Evolutionary conservation across 495 filamentous ascomycete species (phyloP).

Genomic region (Parathielavia appendiculata): DNA sequence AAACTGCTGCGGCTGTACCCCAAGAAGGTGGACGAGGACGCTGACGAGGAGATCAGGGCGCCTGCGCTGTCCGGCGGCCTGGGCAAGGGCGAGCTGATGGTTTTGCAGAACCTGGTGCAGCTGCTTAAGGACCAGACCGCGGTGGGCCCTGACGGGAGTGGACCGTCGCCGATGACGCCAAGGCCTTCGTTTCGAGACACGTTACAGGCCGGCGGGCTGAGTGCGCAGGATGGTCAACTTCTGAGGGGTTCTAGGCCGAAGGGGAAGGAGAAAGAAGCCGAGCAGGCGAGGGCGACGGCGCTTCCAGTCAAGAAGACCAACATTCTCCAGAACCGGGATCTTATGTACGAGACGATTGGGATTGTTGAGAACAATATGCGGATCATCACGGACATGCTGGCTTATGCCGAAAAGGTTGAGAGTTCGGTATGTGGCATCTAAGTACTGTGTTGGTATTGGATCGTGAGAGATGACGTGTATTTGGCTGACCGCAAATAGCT

Average conservation of each 20-base stretch:
- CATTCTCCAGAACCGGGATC: constrained; percentile 16
- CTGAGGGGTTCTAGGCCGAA: background rate
- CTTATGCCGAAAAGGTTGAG: constrained; percentile 15
- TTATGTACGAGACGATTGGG: constrained; percentile 19
- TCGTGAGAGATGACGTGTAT: background rate
- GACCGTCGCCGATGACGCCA: background rate
- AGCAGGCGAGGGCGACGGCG: background rate
- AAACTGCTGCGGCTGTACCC: constrained; percentile 17
- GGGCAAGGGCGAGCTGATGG: constrained; percentile 15
- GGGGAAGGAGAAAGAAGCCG: constrained; percentile 7
- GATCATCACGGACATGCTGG: constrained; percentile 17
- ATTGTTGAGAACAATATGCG: constrained; percentile 21
- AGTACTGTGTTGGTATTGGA: background rate
- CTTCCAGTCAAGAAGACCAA: constrained; percentile 6
- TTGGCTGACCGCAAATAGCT: constrained; percentile 6
- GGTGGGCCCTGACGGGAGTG: background rate
- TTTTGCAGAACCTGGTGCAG: constrained; percentile 16
- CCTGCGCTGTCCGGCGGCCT: background rate
- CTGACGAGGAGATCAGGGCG: background rate
- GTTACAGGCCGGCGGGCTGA: background rate
- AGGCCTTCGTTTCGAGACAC: background rate
- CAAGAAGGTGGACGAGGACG: constrained; percentile 14
- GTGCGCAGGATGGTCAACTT: background rate
- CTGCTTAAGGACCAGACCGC: constrained; percentile 13
- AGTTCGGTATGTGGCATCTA: constrained; percentile 6